These are phyloP conservation scores for Metarhizium rileyi DNA, from an alignment of 2,329 filamentous ascomycete genomes.

Conservation along the genomic window DNA sequence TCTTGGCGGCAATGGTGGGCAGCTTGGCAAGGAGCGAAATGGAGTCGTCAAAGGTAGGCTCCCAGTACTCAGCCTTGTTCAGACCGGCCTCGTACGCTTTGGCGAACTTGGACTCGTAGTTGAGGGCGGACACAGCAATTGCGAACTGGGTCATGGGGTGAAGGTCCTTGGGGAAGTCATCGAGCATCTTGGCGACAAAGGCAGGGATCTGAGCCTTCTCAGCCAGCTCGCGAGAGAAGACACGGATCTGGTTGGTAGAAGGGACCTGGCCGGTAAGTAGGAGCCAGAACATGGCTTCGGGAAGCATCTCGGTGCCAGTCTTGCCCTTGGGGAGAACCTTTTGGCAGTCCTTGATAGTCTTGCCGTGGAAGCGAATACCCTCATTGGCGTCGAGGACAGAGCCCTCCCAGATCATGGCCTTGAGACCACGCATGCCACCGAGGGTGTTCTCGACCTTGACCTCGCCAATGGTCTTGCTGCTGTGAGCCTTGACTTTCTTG, in stretches of 20 bases:
- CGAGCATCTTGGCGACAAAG: slow-evolving; percentile 80
- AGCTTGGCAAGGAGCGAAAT: slow-evolving; percentile 93
- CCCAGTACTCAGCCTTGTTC: slow-evolving; percentile 97
- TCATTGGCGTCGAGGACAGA: slow-evolving; percentile 94
- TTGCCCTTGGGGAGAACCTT: slow-evolving; percentile 85
- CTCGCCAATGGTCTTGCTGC: slow-evolving; percentile 75
- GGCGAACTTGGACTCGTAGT: slow-evolving; percentile 88
- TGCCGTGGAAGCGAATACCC: slow-evolving; percentile 95
- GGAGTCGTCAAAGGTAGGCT: slow-evolving; percentile 91
- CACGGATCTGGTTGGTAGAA: slow-evolving; percentile 68
- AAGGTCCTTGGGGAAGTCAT: slow-evolving; percentile 78
- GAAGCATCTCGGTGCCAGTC: slow-evolving; percentile 90
- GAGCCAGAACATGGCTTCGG: slow-evolving; percentile 99
- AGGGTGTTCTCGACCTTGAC: slow-evolving; percentile 91
- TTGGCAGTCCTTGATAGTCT: slow-evolving; percentile 97
- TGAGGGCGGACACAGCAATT: slow-evolving; percentile 89
- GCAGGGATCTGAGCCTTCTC: slow-evolving; percentile 73
- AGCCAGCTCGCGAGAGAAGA: slow-evolving; percentile 76
- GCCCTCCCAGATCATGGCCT: slow-evolving; percentile 98
- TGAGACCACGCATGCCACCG: slow-evolving; percentile 94
- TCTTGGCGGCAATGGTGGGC: slow-evolving; percentile 91
- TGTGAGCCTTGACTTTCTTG: slow-evolving; percentile 84
- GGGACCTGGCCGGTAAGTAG: slow-evolving; percentile 89
- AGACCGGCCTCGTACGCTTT: slow-evolving; percentile 85
- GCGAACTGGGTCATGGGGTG: slow-evolving; percentile 99